Conservation (phyloP, 352 stramenopile genomes). For the Globisporangium irregulare region DNA sequence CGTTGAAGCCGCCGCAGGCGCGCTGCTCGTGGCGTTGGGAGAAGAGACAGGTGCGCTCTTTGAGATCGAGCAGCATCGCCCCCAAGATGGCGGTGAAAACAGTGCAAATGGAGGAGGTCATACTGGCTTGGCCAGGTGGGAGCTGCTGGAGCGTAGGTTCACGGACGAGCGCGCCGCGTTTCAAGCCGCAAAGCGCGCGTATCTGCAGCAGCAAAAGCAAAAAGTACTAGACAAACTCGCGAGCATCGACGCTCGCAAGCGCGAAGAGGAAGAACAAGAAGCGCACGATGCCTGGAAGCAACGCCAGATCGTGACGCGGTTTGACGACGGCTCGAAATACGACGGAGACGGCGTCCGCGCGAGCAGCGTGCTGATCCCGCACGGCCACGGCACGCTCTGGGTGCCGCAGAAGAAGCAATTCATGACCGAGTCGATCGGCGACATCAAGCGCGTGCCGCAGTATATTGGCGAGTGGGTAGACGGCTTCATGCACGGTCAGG, state of each 20-base stretch:
- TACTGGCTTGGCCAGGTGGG: conserved; percentile 19
- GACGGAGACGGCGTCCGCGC: conserved; percentile 49
- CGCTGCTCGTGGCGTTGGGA: conserved; percentile 44
- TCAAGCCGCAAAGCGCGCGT: conserved; percentile 38
- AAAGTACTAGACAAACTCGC: conserved; percentile 37
- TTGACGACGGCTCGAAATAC: conserved; percentile 66
- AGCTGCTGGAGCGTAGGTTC: conserved; percentile 38
- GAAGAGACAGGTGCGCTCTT: conserved; percentile 42
- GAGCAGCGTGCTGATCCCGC: conserved; percentile 41
- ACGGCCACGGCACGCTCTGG: conserved; percentile 59
- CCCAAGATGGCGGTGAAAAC: conserved; percentile 9
- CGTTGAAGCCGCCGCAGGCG: conserved; percentile 42
- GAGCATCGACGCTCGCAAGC: conserved; percentile 25
- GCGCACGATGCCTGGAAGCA: conserved; percentile 36
- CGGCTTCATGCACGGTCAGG: conserved; percentile 55
- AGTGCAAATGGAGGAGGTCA: not conserved
- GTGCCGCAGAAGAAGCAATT: conserved; percentile 35
- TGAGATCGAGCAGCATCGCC: conserved; percentile 36
- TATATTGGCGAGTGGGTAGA: conserved; percentile 56
- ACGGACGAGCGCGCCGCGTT: conserved; percentile 46
- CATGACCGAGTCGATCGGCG: conserved; percentile 21
- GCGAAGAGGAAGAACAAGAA: conserved; percentile 28
- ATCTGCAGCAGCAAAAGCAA: conserved; percentile 35
- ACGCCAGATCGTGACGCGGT: conserved; percentile 60
- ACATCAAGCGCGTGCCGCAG: conserved; percentile 44